phyloP scores from a whole-genome alignment of 306 rosid genomes.

The Sicyos edulis region DNA sequence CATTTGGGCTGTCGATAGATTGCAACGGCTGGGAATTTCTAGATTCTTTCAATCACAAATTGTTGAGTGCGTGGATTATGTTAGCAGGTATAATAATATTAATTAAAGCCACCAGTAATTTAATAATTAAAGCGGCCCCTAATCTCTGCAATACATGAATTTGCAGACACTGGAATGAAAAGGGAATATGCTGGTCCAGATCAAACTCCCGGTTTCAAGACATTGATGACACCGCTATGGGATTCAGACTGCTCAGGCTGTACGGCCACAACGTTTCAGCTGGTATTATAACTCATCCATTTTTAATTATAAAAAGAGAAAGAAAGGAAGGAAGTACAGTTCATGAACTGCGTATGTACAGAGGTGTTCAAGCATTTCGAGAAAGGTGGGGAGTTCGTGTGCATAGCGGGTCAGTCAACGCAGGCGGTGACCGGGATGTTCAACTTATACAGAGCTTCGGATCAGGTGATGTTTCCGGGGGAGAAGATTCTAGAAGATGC shows the following conservation, averaged over 20 bases:
- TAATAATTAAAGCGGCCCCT: too few species aligned
- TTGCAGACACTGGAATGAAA: slow-evolving; percentile 60
- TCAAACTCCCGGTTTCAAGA: slow-evolving; percentile 54
- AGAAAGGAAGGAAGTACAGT: too few species aligned
- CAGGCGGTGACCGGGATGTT: slow-evolving; percentile 86
- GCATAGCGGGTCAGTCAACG: slow-evolving; percentile 63
- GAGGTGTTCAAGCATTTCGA: slow-evolving; percentile 75
- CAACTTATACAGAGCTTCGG: slow-evolving; percentile 55
- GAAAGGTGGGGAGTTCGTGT: slow-evolving; percentile 65
- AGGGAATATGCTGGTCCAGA: slow-evolving; percentile 87
- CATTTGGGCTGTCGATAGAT: slow-evolving; percentile 69
- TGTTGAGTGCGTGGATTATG: slow-evolving; percentile 50
- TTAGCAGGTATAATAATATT: slow-evolving; percentile 37
- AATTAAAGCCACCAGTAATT: too few species aligned
- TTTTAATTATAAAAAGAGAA: too few species aligned
- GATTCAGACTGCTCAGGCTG: slow-evolving; percentile 60
- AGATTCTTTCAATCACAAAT: slow-evolving; percentile 54
- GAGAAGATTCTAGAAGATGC: slow-evolving; percentile 68
- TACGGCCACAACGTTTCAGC: slow-evolving; percentile 63
- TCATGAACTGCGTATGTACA: too few species aligned
- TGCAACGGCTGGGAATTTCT: slow-evolving; percentile 79
- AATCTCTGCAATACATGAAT: too few species aligned
- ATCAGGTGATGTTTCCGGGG: slow-evolving; percentile 54
- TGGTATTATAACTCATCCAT: too few species aligned
- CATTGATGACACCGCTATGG: slow-evolving; percentile 89